A percentile compares a stretch with the other conserved stretches of the same genome.
Evolutionary conservation across 257 asterid species (phyloP).

Genomic region (Penstemon eatonii): DNA sequence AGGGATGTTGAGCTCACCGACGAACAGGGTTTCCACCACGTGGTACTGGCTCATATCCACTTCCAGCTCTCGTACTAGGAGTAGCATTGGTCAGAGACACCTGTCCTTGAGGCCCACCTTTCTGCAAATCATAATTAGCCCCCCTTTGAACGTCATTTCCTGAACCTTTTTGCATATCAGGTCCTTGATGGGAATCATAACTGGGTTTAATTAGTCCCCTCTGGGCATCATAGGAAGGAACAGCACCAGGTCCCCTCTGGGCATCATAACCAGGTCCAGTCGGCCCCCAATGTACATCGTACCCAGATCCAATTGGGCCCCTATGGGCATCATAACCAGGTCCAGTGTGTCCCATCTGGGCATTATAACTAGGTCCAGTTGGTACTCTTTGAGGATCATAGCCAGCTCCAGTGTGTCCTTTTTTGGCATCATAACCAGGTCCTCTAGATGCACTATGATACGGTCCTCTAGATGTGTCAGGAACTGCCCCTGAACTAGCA

Average conservation of each 20-base stretch:
- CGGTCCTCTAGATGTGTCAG: constrained; percentile 46
- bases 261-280: constrained; percentile 27
- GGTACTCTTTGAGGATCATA: constrained; percentile 42
- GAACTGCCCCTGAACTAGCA: constrained; percentile 41
- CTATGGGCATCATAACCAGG: constrained; percentile 45
- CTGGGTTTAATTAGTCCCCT: constrained; percentile 29
- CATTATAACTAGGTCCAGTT: constrained; percentile 44
- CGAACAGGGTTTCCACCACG: constrained; percentile 56
- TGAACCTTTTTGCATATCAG: constrained; percentile 47
- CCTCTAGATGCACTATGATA: constrained; percentile 42
- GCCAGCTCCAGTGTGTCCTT: no score
- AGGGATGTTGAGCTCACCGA: constrained; percentile 37
- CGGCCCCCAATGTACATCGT: constrained; percentile 45
- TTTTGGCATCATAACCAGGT: constrained; percentile 22
- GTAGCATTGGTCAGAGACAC: constrained; percentile 28
- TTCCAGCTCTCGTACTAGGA: constrained; percentile 43
- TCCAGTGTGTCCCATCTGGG: constrained; percentile 39
- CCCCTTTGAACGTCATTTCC: no score
- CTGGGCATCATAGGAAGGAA: constrained; percentile 36
- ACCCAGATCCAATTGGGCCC: constrained; percentile 34
- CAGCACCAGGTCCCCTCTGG: constrained; percentile 26
- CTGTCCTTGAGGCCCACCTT: constrained; percentile 54
- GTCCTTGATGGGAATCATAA: constrained; percentile 26
- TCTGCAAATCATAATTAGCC: no score
- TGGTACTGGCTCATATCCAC: constrained; percentile 46